A percentile compares a stretch with the other conserved stretches of the same genome.
phyloP scores from a whole-genome alignment of 768 basidiomycete species.

The Tulasnella sp. region DNA sequence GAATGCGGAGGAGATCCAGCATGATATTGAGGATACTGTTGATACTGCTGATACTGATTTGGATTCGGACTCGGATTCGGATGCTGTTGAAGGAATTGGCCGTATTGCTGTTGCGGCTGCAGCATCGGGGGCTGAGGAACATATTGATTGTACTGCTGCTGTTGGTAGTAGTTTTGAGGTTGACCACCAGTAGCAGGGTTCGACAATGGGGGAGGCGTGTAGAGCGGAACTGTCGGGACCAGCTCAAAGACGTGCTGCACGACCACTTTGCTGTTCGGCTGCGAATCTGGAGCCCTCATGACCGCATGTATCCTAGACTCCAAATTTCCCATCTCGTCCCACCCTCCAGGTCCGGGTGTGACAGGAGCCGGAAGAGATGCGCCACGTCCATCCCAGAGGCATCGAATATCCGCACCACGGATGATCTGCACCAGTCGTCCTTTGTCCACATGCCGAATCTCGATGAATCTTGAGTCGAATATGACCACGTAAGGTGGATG shows the following conservation, averaged over 20 bases:
- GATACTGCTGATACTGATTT: background rate
- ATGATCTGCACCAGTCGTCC: conserved; percentile 76
- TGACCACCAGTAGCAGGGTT: background rate
- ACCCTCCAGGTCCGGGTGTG: conserved; percentile 37
- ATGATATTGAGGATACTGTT: background rate
- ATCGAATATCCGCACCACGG: conserved; percentile 66
- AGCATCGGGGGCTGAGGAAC: background rate
- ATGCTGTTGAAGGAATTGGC: background rate
- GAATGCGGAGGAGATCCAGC: conserved; percentile 7
- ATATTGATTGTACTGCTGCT: background rate
- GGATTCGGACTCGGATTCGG: no score
- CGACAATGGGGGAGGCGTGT: conserved; percentile 19
- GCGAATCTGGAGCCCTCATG: conserved; percentile 46
- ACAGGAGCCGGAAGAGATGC: conserved; percentile 21
- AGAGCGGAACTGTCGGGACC: conserved; percentile 62
- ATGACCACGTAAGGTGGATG: conserved; percentile 82
- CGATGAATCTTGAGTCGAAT: conserved; percentile 83
- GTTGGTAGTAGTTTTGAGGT: background rate
- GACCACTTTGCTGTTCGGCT: conserved; percentile 22
- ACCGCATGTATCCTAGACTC: conserved; percentile 82
- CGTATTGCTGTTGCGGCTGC: background rate
- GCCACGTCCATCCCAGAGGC: conserved; percentile 81
- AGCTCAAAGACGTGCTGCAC: conserved; percentile 24
- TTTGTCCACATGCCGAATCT: conserved; percentile 73
- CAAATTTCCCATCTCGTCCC: conserved; percentile 44